Evolutionary conservation across 2,329 filamentous ascomycete genomes (phyloP), one percentile per base, ranked within the genome.

Genomic region (Pseudogymnoascus sp.): DNA sequence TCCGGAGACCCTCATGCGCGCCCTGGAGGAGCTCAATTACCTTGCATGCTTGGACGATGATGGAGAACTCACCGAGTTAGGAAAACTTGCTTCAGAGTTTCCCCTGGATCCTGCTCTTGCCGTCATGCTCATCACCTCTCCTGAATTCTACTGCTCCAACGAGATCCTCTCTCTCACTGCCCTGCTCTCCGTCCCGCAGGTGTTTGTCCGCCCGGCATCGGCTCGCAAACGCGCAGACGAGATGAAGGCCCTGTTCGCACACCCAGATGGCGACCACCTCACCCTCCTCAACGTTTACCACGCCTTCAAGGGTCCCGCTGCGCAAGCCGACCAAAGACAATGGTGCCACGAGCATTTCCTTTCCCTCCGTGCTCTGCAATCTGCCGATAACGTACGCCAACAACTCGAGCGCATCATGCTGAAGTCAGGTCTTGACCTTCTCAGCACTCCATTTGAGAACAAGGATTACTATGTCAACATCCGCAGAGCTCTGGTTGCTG

Each of bases 391-490:
- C 70, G 93, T 99, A 7, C 92, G 95, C 59, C 78, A 87, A 63
- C 95, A 99, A 78, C 85, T 99, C 35, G 90, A 91, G 77, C 89
- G 92, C 64, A 97, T 97, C 75, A 99, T 99, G 96, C 93, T 99
- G 79, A 91, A 89, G 13, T 86, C 92, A 68, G 89, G 88, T 64
- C 78, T 99, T 9, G 90, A 96, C 66, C 85, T 99, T 60, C 75
- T 97, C 62, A 95, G 90, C 61, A 97, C 93, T 0, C 84, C 89
- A 0, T 97, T 96, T 73, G 89, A 93, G 71, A 88, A 97, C 78
- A 96, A 96, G 81, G 91, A 96, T 73, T 99, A 99, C 80, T 99
- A 97, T 77, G 91, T 87, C 75, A 99, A 99, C 76, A 99, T 99
- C 71, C 90, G 93, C 50, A 88, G 92, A 38, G 93, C 95, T 7